These are phyloP conservation scores for Thelonectria olida DNA, from an alignment of 2,329 filamentous ascomycete genomes.

Conservation along the genomic window DNA sequence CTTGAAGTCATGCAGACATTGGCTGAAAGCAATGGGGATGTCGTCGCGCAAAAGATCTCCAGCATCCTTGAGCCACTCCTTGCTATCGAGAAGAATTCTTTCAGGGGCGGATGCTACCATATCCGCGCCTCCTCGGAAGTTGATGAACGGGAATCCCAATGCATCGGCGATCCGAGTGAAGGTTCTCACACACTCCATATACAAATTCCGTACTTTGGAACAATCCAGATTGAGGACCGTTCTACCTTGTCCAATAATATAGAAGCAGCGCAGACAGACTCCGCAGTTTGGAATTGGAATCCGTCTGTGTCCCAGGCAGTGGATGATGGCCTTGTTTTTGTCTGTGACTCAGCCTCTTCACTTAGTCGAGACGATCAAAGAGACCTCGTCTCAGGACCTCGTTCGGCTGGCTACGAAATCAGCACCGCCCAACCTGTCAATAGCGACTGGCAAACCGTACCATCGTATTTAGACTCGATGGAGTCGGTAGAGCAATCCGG, in stretches of 20 bases:
- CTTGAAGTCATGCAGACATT: not conserved
- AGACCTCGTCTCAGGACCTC: not conserved
- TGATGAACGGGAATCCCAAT: conserved; percentile 41
- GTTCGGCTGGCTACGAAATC: not conserved
- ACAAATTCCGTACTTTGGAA: conserved; percentile 17
- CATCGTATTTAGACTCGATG: not conserved
- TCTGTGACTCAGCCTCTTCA: not conserved
- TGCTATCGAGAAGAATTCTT: not conserved
- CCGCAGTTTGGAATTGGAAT: no score
- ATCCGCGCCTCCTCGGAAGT: conserved; percentile 2
- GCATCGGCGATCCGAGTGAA: conserved; percentile 21
- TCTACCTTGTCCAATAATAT: not conserved
- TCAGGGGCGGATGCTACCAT: not conserved
- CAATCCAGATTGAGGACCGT: not conserved
- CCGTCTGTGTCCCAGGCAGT: not conserved
- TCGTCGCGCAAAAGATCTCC: not conserved
- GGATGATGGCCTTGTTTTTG: not conserved
- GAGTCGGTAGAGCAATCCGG: not conserved
- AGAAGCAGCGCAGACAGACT: no score
- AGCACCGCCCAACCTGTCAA: not conserved
- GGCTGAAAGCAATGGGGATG: not conserved
- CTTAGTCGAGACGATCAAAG: not conserved
- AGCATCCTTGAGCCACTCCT: not conserved
- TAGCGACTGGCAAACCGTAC: not conserved
- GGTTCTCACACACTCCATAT: conserved; percentile 21